Evolutionary conservation across 225 moss, liverwort and hornwort species (phyloP), one percentile per base, ranked within the genome.

Genomic region (Sphagnum tenellum): DNA sequence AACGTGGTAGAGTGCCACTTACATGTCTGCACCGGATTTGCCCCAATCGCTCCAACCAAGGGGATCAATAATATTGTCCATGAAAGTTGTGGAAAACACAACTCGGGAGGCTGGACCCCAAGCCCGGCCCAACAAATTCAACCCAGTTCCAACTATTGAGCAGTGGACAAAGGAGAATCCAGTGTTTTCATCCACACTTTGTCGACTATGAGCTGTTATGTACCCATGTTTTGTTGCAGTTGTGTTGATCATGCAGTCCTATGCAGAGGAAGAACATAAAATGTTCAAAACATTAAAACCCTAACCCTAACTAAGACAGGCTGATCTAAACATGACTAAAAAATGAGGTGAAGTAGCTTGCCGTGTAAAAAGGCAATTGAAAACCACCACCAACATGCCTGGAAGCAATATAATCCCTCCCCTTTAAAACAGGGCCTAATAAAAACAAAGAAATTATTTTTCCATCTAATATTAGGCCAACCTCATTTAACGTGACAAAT

Each of bases 31-130:
- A 52, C 63, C 73, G 53, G 48, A 48, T 65, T 76, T 73, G 8
- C 63, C 47, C 76, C 81, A 85, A 46, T 82, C 81, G 62, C 76
- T 64, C 81, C 85, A 82, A 47, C 85, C 74, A 54, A 44, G 70
- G 11, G 62, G 64, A 45, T 62, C 12, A 47, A 82, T 70, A 47
- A 72, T 44, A 57, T 70, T 61, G 2, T 63, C 69, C 71, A 86
- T 79, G 70, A 66, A 63, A 2, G 83, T 86, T 0, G 69, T 73
- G 57, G 77, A 64, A 9, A 75, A 69, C 51, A 83, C 60, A 7
- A 86, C 86, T 0, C 74, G 67, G 4, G 82, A 65, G 49, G 72
- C 66, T 0, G 82, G 71, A 2, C 78, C 77, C 83, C 86, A 86
- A 0, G 86, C 83, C 57, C 75, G 64, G 3, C 83, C 83, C 45